Percentiles rank a stretch among this genome's conserved stretches.
phyloP scores from a whole-genome alignment of 2,329 filamentous ascomycete species.

The Phyllosticta citrichinensis region DNA sequence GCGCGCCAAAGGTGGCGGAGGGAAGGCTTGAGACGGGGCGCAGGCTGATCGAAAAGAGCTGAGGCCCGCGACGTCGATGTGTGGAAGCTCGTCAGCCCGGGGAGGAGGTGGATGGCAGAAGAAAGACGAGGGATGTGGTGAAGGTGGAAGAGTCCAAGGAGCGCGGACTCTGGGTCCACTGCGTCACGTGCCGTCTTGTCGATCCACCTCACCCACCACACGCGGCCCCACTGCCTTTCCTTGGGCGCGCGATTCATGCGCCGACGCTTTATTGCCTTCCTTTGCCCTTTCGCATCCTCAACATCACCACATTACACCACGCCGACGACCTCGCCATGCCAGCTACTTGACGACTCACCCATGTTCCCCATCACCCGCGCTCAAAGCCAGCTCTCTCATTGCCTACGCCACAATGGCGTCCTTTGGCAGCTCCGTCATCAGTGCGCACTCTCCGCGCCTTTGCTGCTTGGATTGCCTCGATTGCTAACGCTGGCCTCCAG shows the following conservation, averaged over 20 bases:
- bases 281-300: not conserved
- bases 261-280: not conserved
- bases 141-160: constrained; percentile 8
- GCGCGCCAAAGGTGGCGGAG: constrained; percentile 22
- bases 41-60: not conserved
- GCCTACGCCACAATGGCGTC: constrained; percentile 26
- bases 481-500: constrained; percentile 14
- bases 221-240: not conserved
- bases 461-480: constrained; percentile 11
- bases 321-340: constrained; percentile 1
- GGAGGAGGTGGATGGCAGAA: not conserved
- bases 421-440: constrained; percentile 43
- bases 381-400: not conserved
- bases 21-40: not conserved
- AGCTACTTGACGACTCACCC: not conserved
- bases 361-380: not conserved
- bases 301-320: not conserved
- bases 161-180: not conserved
- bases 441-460: constrained; percentile 21
- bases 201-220: not conserved
- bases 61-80: constrained; percentile 5
- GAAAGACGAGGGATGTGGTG: constrained; percentile 8
- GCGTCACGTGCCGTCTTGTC: constrained; percentile 3
- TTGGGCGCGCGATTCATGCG: constrained; percentile 5
- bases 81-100: constrained; percentile 3